A percentile compares a stretch with the other conserved stretches of the same genome.
phyloP scores from a whole-genome alignment of 768 basidiomycete genomes.

The Suillus discolor region DNA sequence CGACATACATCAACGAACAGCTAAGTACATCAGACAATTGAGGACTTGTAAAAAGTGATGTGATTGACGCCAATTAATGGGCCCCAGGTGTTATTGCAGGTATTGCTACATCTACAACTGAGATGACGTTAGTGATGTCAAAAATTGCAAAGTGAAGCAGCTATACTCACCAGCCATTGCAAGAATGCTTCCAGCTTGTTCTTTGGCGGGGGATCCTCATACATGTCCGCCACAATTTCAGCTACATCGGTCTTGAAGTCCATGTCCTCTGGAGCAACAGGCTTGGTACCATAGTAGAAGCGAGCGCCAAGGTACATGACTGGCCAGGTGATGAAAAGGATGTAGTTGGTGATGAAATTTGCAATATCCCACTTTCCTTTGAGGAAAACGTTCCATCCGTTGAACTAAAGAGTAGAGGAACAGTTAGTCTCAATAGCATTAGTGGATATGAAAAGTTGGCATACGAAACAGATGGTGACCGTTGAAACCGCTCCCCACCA shows the following conservation, averaged over 20 bases:
- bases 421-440: conserved; percentile 35
- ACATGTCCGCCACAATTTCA: conserved; percentile 69
- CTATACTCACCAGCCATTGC: conserved; percentile 69
- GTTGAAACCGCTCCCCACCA: conserved; percentile 46
- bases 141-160: neutral
- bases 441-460: conserved; percentile 23
- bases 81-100: neutral
- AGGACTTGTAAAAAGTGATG: neutral
- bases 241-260: conserved; percentile 77
- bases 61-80: neutral
- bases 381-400: conserved; percentile 55
- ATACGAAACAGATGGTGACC: conserved; percentile 62
- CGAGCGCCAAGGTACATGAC: conserved; percentile 66
- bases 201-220: conserved; percentile 71
- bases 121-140: neutral
- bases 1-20: neutral
- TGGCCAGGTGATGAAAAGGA: conserved; percentile 72
- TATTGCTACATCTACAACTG: conserved; percentile 4
- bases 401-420: conserved; percentile 44
- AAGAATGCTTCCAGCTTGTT: conserved; percentile 73
- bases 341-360: conserved; percentile 83
- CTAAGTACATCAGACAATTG: neutral
- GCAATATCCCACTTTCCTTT: conserved; percentile 54
- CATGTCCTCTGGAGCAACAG: conserved; percentile 61
- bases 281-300: conserved; percentile 38